A percentile compares a stretch with the other conserved stretches of the same genome.
Conservation (phyloP, 805 yeast genomes). For the Sugiyamaella smithiae region DNA sequence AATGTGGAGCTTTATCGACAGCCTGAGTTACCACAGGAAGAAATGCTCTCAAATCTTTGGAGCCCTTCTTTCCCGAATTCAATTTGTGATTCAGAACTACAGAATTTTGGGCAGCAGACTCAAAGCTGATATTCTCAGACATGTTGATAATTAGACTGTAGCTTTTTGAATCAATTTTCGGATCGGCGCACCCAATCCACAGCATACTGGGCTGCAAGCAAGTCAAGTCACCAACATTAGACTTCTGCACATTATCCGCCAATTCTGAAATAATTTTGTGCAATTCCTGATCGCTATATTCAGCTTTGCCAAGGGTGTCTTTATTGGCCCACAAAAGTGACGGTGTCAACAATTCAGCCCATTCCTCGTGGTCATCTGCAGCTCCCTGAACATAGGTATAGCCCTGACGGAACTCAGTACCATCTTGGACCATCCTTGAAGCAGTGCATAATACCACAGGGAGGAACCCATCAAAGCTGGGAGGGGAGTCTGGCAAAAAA, state of each 20-base stretch:
- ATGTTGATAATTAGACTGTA: constrained; percentile 24
- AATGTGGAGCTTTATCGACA: constrained; percentile 20
- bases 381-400: constrained; percentile 84
- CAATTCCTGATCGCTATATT: constrained; percentile 17
- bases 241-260: not conserved
- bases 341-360: constrained; percentile 63
- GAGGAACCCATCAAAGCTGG: constrained; percentile 36
- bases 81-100: constrained; percentile 18
- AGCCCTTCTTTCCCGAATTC: constrained; percentile 54
- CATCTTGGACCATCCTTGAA: constrained; percentile 60
- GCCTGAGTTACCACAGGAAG: constrained; percentile 44
- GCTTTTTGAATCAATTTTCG: not conserved
- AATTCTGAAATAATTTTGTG: constrained; percentile 14
- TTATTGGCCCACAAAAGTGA: constrained; percentile 51
- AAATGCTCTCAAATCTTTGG: constrained; percentile 52
- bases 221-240: not conserved
- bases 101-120: not conserved
- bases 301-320: constrained; percentile 19
- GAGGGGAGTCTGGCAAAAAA: constrained; percentile 35
- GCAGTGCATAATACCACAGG: constrained; percentile 59
- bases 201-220: constrained; percentile 5
- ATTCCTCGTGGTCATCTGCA: constrained; percentile 89
- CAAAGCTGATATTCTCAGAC: constrained; percentile 6
- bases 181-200: constrained; percentile 9
- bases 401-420: constrained; percentile 45